These are phyloP conservation scores for Talinum fruticosum DNA, from an alignment of 148 eudicot genomes.

Conservation along the genomic window DNA sequence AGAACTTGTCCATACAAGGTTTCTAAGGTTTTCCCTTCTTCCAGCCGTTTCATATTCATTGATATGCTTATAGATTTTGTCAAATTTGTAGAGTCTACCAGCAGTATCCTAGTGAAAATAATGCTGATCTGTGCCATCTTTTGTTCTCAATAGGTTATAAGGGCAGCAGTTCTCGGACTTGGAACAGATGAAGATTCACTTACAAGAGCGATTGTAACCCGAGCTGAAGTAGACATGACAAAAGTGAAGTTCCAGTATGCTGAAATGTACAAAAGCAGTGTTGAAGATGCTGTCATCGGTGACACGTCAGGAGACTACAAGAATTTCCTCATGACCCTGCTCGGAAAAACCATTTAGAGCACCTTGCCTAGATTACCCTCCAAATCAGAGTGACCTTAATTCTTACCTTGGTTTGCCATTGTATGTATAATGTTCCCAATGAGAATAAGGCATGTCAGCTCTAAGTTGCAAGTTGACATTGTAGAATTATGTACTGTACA, in stretches of 20 bases:
- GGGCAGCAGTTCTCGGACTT: constrained; percentile 49
- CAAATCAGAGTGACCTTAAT: background rate
- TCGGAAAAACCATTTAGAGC: constrained; percentile 32
- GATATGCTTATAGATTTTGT: too few relatives aligned
- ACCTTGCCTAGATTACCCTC: background rate
- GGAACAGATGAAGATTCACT: constrained; percentile 87
- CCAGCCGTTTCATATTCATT: too few relatives aligned
- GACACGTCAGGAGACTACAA: constrained; percentile 78
- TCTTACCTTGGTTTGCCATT: background rate
- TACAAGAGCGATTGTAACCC: constrained; percentile 60
- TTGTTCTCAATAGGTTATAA: constrained; percentile 46
- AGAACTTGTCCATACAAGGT: background rate
- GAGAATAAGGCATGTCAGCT: background rate
- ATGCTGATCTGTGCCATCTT: background rate
- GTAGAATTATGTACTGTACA: background rate
- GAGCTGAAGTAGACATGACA: constrained; percentile 84
- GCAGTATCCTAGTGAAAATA: too few relatives aligned
- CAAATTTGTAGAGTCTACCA: too few relatives aligned
- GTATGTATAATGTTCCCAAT: background rate
- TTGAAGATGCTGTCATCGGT: constrained; percentile 58
- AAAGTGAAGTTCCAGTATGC: constrained; percentile 48
- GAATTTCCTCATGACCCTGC: constrained; percentile 58
- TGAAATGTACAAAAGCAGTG: constrained; percentile 36
- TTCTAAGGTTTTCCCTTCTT: background rate
- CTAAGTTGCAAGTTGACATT: background rate